phyloP scores from a whole-genome alignment of 1,284 basidiomycete genomes.

The Chondrostereum purpureum region DNA sequence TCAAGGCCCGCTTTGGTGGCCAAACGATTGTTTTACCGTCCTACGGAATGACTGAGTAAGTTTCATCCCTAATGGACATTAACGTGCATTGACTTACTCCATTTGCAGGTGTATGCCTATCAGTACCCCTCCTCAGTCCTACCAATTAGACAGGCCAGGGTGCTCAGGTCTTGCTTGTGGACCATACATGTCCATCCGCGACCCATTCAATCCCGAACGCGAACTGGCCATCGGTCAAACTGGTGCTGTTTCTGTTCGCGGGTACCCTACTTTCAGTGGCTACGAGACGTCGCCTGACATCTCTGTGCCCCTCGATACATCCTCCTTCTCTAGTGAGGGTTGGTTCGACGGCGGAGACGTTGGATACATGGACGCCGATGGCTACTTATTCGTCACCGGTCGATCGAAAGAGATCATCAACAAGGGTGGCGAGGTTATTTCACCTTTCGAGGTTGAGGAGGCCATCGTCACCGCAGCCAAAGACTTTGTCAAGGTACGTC shows the following conservation, averaged over 20 bases:
- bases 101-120: constrained; percentile 46
- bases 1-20: constrained; percentile 30
- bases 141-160: constrained; percentile 37
- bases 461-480: constrained; percentile 35
- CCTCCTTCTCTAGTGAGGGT: constrained; percentile 26
- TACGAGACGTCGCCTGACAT: constrained; percentile 23
- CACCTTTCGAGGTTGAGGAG: constrained; percentile 42
- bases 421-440: constrained; percentile 50
- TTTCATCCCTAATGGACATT: constrained; percentile 19
- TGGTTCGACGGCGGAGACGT: constrained; percentile 48
- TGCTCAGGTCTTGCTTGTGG: constrained; percentile 42
- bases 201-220: constrained; percentile 29
- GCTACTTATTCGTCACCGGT: constrained; percentile 42
- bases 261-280: constrained; percentile 30
- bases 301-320: constrained; percentile 27
- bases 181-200: constrained; percentile 37
- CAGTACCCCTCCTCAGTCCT: constrained; percentile 37
- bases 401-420: constrained; percentile 45
- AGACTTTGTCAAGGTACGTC: constrained; percentile 32
- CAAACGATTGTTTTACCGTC: constrained; percentile 38
- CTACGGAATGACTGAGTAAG: constrained; percentile 43
- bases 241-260: constrained; percentile 38
- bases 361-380: constrained; percentile 42
- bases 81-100: constrained; percentile 20
- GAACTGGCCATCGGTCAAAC: constrained; percentile 27